A percentile compares a stretch with the other conserved stretches of the same genome.
Conservation (phyloP, 805 yeast genomes). For the Henningerozyma blattae region DNA sequence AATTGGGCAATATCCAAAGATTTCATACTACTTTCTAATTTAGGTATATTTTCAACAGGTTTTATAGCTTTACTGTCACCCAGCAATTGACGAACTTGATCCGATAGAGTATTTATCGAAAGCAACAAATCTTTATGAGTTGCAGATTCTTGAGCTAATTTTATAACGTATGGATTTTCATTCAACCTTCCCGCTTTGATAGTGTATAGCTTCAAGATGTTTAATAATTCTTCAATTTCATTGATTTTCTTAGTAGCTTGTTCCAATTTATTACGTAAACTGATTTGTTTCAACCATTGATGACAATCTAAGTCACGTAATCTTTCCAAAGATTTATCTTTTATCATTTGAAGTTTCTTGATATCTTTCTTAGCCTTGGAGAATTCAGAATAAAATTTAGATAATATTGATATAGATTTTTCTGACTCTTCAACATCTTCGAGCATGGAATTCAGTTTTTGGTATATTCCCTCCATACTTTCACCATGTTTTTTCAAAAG, state of each 20-base stretch:
- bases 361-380: not conserved
- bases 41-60: conserved; percentile 1
- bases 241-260: conserved; percentile 7
- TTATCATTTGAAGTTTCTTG: not conserved
- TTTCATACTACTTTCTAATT: not conserved
- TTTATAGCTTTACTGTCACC: not conserved
- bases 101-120: conserved; percentile 13
- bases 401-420: not conserved
- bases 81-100: conserved; percentile 11
- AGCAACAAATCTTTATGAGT: conserved; percentile 11
- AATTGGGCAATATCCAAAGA: conserved; percentile 14
- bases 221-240: conserved; percentile 10
- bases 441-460: not conserved
- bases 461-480: not conserved
- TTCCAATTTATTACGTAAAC: conserved; percentile 14
- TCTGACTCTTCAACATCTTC: not conserved
- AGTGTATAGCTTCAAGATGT: conserved; percentile 12
- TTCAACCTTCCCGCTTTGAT: conserved; percentile 6
- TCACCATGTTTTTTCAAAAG: conserved; percentile 2
- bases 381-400: not conserved
- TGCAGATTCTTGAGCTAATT: conserved; percentile 8
- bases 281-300: conserved; percentile 12
- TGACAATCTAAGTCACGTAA: conserved; percentile 11
- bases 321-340: not conserved
- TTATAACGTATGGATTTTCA: conserved; percentile 9